Base-by-base conservation (phyloP, 2,329 filamentous ascomycete species). In the Colletotrichum limetticola region DNA sequence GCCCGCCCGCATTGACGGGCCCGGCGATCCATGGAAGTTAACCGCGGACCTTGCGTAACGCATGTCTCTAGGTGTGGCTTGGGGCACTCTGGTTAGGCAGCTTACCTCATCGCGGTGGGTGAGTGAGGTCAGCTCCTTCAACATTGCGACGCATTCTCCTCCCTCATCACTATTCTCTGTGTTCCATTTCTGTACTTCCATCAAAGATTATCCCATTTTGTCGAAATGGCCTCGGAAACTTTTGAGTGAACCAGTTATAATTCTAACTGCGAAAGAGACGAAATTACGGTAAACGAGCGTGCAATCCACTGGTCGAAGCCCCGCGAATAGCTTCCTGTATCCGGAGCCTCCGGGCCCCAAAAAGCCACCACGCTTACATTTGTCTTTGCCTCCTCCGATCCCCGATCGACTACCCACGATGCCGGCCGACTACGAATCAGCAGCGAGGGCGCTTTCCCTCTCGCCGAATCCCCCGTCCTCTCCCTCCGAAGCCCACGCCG, bases 401-500 rank as follows among this genome's bases (percentile, higher is more conserved):
- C 4, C 35, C 57, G 65, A 37, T 32, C n/a, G 8, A 28, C 3
- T 11, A 14, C 5, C 46, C 69, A 81, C 70, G 42, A 90, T 90
- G 87, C 86, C 87, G 42, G 84, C 85, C 77, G 85, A 89, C 81
- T 87, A 87, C 80, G 79, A 81, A 58, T 86, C 86, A 71, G 82
- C 87, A 72, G 87, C 86, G 68, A 86, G 84, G 76, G 86, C 85
- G 58, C 85, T 88, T 49, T 83, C 86, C 72, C 79, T 88, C 66
- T 83, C 84, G 32, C 80, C 83, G 78, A 78, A 46, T 76, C 79
- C 42, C 72, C 81, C 78, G 53, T 79, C 76, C 42, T 79, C 79
- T 19, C 80, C 76, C 16, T 58, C 61, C 12, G 74, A 79, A 78
- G 56, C 76, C 37, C 83, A 86, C 72, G 81, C 83, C 32, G 85